A percentile compares a stretch with the other conserved stretches of the same genome.
phyloP scores from a whole-genome alignment of 148 eudicot species.

The Vaccinium myrtillus region DNA sequence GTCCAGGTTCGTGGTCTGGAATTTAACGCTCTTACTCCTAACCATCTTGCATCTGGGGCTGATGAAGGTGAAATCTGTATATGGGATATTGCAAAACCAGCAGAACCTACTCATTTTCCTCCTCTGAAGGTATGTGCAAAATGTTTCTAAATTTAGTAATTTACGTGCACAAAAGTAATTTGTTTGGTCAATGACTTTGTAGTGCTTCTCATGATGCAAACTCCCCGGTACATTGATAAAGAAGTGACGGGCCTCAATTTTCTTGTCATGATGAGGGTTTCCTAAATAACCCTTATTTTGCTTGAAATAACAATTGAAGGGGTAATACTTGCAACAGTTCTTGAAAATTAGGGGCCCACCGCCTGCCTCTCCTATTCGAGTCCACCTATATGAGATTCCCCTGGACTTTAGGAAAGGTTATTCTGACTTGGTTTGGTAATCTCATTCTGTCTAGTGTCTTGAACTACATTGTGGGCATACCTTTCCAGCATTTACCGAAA shows the following conservation, averaged over 20 bases:
- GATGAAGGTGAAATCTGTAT: conserved; percentile 97
- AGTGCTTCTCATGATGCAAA: neutral
- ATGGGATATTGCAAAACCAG: conserved; percentile 81
- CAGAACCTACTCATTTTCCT: conserved; percentile 69
- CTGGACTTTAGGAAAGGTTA: neutral
- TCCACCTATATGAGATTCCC: neutral
- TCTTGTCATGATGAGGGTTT: neutral
- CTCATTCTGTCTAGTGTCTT: neutral
- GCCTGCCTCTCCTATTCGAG: neutral
- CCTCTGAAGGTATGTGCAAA: conserved; percentile 61
- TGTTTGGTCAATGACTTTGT: neutral
- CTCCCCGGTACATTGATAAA: neutral
- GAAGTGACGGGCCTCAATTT: neutral
- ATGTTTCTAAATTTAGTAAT: neutral
- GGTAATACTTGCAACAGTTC: neutral
- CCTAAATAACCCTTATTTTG: neutral
- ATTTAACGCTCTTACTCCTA: conserved; percentile 66
- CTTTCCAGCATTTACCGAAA: neutral
- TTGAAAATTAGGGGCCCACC: neutral
- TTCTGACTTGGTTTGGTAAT: neutral
- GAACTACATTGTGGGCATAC: neutral
- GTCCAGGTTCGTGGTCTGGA: conserved; percentile 90
- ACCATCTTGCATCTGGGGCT: conserved; percentile 92
- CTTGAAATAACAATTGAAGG: neutral
- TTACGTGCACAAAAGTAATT: neutral